Conservation (phyloP, 2,329 filamentous ascomycete species). For the Fusarium dimerum region DNA sequence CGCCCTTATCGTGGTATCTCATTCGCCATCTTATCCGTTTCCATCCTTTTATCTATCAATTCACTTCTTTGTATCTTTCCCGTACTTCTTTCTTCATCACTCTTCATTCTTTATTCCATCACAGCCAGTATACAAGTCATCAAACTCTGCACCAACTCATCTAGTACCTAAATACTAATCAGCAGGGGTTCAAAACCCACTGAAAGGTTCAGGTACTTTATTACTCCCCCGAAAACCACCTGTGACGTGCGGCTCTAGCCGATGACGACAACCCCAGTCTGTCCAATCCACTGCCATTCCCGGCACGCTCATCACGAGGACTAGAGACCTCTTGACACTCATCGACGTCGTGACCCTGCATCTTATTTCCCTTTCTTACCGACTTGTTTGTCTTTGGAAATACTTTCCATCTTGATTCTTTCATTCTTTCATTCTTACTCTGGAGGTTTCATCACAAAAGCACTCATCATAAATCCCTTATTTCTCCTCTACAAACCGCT, state of each 20-base stretch:
- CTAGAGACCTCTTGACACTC: slow-evolving; percentile 13
- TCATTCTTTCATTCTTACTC: slow-evolving; percentile 2
- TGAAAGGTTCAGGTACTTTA: background rate
- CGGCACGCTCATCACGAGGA: slow-evolving; percentile 27
- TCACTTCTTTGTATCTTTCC: slow-evolving; percentile 13
- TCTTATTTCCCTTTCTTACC: slow-evolving; percentile 4
- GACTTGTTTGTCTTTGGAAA: background rate
- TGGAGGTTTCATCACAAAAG: no score
- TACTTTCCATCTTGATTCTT: slow-evolving; percentile 3
- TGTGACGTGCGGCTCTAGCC: slow-evolving; percentile 32
- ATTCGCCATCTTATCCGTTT: background rate
- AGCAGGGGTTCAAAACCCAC: background rate
- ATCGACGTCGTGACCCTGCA: slow-evolving; percentile 19
- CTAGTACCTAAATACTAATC: no score
- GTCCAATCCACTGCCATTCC: slow-evolving; percentile 23
- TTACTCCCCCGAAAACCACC: background rate
- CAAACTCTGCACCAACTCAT: background rate
- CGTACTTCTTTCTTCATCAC: background rate
- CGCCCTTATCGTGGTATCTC: background rate
- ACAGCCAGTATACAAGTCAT: background rate
- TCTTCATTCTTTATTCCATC: background rate
- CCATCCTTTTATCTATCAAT: background rate
- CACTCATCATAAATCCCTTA: background rate
- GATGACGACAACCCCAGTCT: slow-evolving; percentile 27
- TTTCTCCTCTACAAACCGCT: background rate